Evolutionary conservation across 352 stramenopile species (phyloP), one percentile per base, ranked within the genome.

Genomic region (Phytophthora pinifolia): DNA sequence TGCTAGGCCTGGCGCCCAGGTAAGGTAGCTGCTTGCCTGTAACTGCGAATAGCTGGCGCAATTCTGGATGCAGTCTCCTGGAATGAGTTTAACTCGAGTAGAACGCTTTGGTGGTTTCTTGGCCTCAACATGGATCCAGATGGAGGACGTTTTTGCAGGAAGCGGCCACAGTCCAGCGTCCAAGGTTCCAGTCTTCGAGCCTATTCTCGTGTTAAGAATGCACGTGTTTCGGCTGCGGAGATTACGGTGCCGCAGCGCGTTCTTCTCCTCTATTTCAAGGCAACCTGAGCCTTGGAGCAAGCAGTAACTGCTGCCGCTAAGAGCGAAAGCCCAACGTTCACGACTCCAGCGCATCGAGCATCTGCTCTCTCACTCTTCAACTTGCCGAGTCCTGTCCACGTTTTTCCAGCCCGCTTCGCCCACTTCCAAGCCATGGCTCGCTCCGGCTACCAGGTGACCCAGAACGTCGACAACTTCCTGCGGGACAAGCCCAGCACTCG

Each of bases 391-490:
- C 46, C 32, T 47, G 27, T 42, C 34, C 42, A 46, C 39, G n/a
- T 36, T 59, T 22, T 22, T 47, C 38, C 27, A 50, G 25, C 46
- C 22, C 18, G 18, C 39, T 41, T 22, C 36, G 9, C 25, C 31
- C 12, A 57, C 7, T 41, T 36, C 31, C 33, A 46, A 18, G 76
- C 12, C 51, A 89, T 89, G 76, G 76, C 76, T 32, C 76, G 79
- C 65, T 58, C 49, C 54, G 66, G 67, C 32, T 76, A 78, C 59
- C 76, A 87, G 66, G 67, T 74, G 41, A 89, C 76, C 17, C 81
- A 90, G 56, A 94, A 91, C 59, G 62, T 86, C 27, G 79, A 92
- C 71, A 91, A 92, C 61, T 89, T 91, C 32, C 54, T 89, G 27
- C 56, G 70, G 14, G 76, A 87, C n/a, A 86, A 86, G 71, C 69